Evolutionary conservation across 352 stramenopile species (phyloP), one percentile per base, ranked within the genome.

Genomic region (Elongisporangium undulatum): DNA sequence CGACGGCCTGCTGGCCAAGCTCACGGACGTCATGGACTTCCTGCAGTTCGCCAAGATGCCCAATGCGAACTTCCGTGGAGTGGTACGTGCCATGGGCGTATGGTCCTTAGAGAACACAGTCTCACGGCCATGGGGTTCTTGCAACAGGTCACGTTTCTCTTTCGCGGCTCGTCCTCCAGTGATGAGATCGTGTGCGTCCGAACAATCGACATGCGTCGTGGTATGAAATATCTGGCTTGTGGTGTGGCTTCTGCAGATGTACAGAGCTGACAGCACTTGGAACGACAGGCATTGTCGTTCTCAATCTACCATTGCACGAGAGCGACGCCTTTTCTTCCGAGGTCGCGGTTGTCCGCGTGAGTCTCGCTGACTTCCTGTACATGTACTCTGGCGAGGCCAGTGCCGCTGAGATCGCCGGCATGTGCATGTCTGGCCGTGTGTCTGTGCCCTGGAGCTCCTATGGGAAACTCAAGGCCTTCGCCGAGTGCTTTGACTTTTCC

Each of bases 1-100:
- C 68, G 85, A 89, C 53, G 73, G 71, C 41, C 69, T 92, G 17
- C 59, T 90, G 67, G 82, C 77, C 56, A 94, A 92, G 60, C 74
- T 94, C 21, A 77, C 91, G 39, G 85, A 94, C 59, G 77, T 94
- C 55, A 94, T 94, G 82, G 81, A 85, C 72, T 94, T 91, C 63
- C 59, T 94, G 51, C 70, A 74, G 68, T 94, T 91, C 55, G 61
- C 82, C 16, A 77, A 67, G 63, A 67, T 76, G 1, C 64, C 71
- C 7, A 64, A 52, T 10, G 68, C 69, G 20, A 59, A 75, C 13
- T 94, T 92, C 62, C 71, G 65, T 13, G 82, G 85, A 51, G 78
- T 79, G 29, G 85, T 94, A 48, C 50, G 76, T 72, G 20, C 10
- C 17, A 21, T 61, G n/a, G 52, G 45, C 12, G 34, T 4, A 23